Evolutionary conservation across 495 filamentous ascomycete genomes (phyloP).

Genomic region (Chaetomium fimeti): DNA sequence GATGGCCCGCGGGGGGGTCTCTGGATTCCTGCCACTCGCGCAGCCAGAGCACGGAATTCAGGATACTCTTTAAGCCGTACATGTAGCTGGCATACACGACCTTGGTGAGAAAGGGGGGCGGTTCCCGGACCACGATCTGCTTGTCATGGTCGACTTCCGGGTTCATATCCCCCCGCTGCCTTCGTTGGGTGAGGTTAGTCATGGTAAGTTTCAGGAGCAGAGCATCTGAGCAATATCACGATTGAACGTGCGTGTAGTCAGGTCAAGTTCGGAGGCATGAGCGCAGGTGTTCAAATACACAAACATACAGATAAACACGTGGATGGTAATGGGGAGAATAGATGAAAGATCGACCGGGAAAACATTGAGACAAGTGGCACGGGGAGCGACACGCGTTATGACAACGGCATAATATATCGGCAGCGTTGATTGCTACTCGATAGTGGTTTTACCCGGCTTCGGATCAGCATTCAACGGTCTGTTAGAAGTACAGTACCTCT

Average conservation of each 20-base stretch:
- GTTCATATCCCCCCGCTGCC: neutral
- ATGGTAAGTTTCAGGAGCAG: neutral
- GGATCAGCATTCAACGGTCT: neutral
- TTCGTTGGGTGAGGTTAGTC: neutral
- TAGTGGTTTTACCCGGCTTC: neutral
- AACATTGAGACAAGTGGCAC: neutral
- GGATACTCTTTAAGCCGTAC: conserved; percentile 21
- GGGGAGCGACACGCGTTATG: neutral
- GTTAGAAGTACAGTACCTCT: too few relatives aligned
- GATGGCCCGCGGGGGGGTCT: conserved; percentile 29
- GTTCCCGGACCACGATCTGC: neutral
- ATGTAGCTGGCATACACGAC: conserved; percentile 27
- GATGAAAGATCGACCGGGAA: neutral
- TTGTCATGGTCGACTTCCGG: neutral
- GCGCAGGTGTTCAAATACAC: neutral
- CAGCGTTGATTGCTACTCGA: neutral
- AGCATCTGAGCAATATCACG: neutral
- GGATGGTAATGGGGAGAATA: neutral
- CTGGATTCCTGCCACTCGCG: conserved; percentile 29
- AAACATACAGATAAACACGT: neutral
- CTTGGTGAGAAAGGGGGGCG: conserved; percentile 29
- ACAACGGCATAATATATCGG: neutral
- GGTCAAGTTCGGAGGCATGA: neutral
- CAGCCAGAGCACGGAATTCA: conserved; percentile 15
- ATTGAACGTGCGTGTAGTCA: neutral